Evolutionary conservation across 805 yeast genomes (phyloP), one percentile per base, ranked within the genome.

Genomic region (Cephaloascus albidus): DNA sequence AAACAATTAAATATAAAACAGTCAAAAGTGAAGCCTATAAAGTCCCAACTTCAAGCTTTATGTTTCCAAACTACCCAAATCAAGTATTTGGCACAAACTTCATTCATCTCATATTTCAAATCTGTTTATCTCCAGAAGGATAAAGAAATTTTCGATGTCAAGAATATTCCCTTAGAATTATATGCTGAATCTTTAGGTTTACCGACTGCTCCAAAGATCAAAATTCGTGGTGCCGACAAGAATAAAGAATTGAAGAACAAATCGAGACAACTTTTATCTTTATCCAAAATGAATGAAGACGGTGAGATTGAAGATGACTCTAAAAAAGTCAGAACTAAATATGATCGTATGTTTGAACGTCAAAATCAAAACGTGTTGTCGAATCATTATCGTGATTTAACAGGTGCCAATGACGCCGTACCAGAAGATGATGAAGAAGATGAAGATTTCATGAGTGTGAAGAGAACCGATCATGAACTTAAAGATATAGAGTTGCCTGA

Each of bases 181-280:
- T 88, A 68, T 59, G 97, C 99, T 4, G 75, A 75, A 43, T 84
- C 96, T 3, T 60, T 89, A 36, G 99, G 99, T 8, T 70, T 93
- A 34, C 96, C 97, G 1, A 96, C 97, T 40, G 96, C 96, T 3
- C 99, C 99, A 34, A 81, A 85, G 50, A 83, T 93, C 50, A 88
- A 86, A 55, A 72, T 90, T 41, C 62, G 68, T 46, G 73, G 74
- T 17, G 66, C 68, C 10, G 48, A 45, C 3, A 65, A 61, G 46
- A 64, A 71, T 19, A 86, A 86, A 53, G 87, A 79, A 48, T 63
- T 76, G 63, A 90, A 90, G 60, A 90, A 90, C 56, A 76, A 81
- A 19, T 80, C 95, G 1, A 74, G 96, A 52, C 78, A 79, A 47
- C 61, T 89, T 45, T 50, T 74, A 36, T 69, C 72, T 4, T 61